Evolutionary conservation across 768 basidiomycete species (phyloP), one percentile per base, ranked within the genome.

Genomic region (Suillus clintonianus): DNA sequence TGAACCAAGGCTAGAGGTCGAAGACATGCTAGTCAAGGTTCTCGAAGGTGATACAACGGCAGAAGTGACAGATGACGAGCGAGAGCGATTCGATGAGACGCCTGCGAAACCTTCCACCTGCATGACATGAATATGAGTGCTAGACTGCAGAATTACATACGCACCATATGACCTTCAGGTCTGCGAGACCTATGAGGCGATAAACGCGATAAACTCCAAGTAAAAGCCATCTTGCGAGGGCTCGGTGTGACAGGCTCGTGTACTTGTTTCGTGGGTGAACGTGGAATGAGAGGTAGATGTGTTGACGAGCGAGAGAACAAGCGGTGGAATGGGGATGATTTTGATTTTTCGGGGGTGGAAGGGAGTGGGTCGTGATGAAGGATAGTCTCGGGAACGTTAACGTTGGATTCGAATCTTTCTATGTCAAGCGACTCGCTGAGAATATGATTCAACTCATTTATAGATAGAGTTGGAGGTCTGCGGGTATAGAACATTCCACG

Each of bases 361-460:
- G 67, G 19, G 69, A 67, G 68, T 56, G 72, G 30, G 34, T 59
- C 62, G 30, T 64, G 39, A 34, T 69, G 62, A 73, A 71, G 11
- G 75, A 75, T 13, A 37, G 74, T 59, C 42, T 68, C 68, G 5
- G 68, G 34, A 63, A 62, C 55, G 30, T 56, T 53, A 47, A 62
- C 36, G 39, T 60, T 51, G 27, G 2, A 2, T 17, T 62, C 51
- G 30, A 69, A 34, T n/a, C 51, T 32, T n/a, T 53, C 51, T 3
- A 53, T 42, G 62, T 77, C 74, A 14, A 74, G 69, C 22, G 75
- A 76, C 69, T 75, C 75, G 69, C 68, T 66, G 64, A 77, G 67
- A 68, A 77, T 71, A 63, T 74, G 74, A 65, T 71, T 77, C 45
- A 77, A 77, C 67, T 75, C 76, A 51, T 62, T 74, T 59, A 77